Conservation (phyloP, 139 green algal species). For the Tetradesmus obliquus region DNA sequence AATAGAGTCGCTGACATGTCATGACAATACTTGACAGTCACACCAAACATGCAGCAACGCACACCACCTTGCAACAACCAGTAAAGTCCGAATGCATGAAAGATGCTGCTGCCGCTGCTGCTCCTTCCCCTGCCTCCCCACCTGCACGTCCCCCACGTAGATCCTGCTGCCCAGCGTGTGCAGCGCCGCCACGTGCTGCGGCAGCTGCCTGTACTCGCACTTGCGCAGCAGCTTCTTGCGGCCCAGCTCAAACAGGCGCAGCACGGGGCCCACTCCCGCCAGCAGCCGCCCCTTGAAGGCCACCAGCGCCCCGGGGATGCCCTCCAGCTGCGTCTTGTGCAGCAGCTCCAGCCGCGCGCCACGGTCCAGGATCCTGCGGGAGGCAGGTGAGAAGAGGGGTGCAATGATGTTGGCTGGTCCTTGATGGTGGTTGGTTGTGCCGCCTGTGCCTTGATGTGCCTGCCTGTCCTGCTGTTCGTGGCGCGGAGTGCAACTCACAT, state of each 20-base stretch:
- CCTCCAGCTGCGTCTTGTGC: conserved; percentile 91
- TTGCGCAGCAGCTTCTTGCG: conserved; percentile 99
- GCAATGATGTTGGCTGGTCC: not conserved
- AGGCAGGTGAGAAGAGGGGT: not conserved
- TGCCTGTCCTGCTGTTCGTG: not conserved
- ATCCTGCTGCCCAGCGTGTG: conserved; percentile 37
- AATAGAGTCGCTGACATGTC: too few species aligned
- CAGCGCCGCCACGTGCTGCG: conserved; percentile 42
- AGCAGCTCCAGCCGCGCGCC: conserved; percentile 85
- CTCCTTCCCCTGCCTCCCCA: not conserved
- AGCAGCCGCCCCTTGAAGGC: conserved; percentile 93
- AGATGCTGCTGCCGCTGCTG: not conserved
- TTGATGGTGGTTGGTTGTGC: not conserved
- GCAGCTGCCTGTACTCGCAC: conserved; percentile 87
- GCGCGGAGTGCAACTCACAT: not conserved
- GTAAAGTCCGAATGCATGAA: not conserved
- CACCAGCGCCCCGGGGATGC: conserved; percentile 82
- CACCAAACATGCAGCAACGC: too few species aligned
- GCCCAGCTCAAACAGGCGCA: conserved; percentile 96
- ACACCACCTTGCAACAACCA: too few species aligned
- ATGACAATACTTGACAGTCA: too few species aligned
- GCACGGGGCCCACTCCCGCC: conserved; percentile 84
- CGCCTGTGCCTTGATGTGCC: not conserved
- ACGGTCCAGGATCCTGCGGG: conserved; percentile 67
- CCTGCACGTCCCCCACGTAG: conserved; percentile 44